Evolutionary conservation across 2,329 filamentous ascomycete species (phyloP).

Genomic region (Polytolypa hystricis): DNA sequence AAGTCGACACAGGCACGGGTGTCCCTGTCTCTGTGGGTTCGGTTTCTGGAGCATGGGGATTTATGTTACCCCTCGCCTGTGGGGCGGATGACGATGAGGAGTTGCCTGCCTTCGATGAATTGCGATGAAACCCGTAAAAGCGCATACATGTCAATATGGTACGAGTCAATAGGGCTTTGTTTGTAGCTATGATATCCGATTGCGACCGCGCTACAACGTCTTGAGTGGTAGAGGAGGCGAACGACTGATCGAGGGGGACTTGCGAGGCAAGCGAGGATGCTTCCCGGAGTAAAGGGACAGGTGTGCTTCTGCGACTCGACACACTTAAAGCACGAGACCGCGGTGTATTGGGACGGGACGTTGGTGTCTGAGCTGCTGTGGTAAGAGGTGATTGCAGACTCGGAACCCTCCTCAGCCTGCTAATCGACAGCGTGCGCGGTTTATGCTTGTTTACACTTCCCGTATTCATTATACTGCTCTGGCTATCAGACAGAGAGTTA

Average conservation of each 20-base stretch:
- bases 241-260: too few relatives aligned
- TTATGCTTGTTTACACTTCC: not conserved
- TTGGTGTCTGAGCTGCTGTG: too few relatives aligned
- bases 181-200: conserved; percentile 20
- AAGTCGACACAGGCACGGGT: not conserved
- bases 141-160: conserved; percentile 35
- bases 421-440: conserved; percentile 3
- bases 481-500: too few relatives aligned
- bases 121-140: conserved; percentile 32
- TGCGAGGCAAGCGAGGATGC: not conserved
- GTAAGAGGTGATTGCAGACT: conserved; percentile 1
- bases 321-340: not conserved
- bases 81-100: too few relatives aligned
- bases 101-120: too few relatives aligned
- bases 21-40: too few relatives aligned
- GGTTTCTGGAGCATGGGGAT: too few relatives aligned
- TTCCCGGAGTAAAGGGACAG: not conserved
- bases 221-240: too few relatives aligned
- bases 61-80: too few relatives aligned
- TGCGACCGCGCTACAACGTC: too few relatives aligned
- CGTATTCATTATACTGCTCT: not conserved
- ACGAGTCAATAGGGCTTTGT: conserved; percentile 31
- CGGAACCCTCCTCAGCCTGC: not conserved
- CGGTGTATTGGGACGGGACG: not conserved
- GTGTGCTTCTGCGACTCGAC: conserved; percentile 4